Evolutionary conservation across 2,329 filamentous ascomycete genomes (phyloP), one percentile per base, ranked within the genome.

Genomic region (Pseudopyricularia cyperi): DNA sequence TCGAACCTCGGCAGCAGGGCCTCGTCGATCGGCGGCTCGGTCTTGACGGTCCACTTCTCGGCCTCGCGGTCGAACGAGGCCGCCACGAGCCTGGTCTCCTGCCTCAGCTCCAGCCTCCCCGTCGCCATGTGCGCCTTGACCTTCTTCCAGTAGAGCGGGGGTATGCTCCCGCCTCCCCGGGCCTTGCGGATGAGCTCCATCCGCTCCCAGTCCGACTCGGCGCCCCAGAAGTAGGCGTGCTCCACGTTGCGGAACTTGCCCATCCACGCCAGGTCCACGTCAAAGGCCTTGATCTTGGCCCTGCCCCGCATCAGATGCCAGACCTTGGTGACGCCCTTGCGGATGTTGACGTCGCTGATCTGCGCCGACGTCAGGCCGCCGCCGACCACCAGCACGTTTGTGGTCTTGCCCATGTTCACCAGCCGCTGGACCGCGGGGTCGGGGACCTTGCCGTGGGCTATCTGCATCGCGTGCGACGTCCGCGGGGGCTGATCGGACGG

Each of bases 211-310:
- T 88, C 82, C 6, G 77, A 79, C 58, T 89, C 85, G 3, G 85
- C 84, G 7, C 78, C 80, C 83, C 85, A 90, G 64, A 90, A 93
- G 0, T 75, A 74, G 1, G 86, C 82, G 62, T 90, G 85, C 57
- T 87, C 80, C 52, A 80, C 77, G 62, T 91, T 91, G 52, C 83
- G 81, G 64, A 86, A 91, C 62, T 91, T 91, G 9, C 83, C 85
- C 65, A 91, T 85, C 87, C 87, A 93, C 48, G 78, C 75, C 2
- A 91, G 72, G 53, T 82, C 79, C 24, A 91, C 75, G 58, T 91
- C 87, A 57, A 91, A 91, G 54, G 84, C 82, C 65, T 91, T 91
- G 49, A 88, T 74, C 58, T 71, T 69, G 12, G 30, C 28, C 19
- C 50, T 59, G 0, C 76, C 72, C 0, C 87, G 75, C 76, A 89